Evolutionary conservation across 345 rosid genomes (phyloP), one percentile per base, ranked within the genome.

Genomic region (Ailanthus altissimus): DNA sequence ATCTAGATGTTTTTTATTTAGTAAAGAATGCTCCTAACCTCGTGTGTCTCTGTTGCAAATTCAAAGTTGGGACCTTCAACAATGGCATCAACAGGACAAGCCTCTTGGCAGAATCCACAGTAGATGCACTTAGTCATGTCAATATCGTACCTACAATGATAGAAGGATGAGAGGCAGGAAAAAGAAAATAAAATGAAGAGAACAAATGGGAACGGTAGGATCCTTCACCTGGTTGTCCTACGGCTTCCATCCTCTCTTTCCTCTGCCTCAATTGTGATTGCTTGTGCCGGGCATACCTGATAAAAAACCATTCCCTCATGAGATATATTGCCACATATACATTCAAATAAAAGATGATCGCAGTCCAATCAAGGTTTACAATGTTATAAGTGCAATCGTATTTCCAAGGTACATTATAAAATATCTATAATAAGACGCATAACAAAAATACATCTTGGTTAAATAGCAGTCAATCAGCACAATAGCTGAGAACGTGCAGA

Each of bases 171-270:
- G 45, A 42, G 15, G 40, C 42, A 12, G 40, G 46, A 18, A 6
- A 14, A 7, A 26, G 5, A 28, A 13, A 5, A 9, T 8, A 54
- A 62, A 21, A 56, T 53, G 5, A 18, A 25, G 16, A 25, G 51
- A 74, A 59, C 0, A 16, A 40, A 66, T 13, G 56, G 6, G 46
- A 26, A 63, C 74, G 67, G 67, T 60, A 58, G 23, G 57, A 81
- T 38, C 14, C 26, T 57, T 84, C 67, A 93, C 97, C 99, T 92
- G 49, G 98, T 96, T 75, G 99, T 92, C 84, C 98, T 88, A 25
- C 99, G 98, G 78, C 99, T 96, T 75, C 99, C 99, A 89, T 96
- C 98, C 84, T 96, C 98, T 66, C 99, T 85, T 75, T 93, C 99
- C 77, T 96, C 98, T 23, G 98, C 99, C 83, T 96, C 99, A 49